Evolutionary conservation across 129 eudicot genomes (phyloP).

Genomic region (Flaveria trinervia): DNA sequence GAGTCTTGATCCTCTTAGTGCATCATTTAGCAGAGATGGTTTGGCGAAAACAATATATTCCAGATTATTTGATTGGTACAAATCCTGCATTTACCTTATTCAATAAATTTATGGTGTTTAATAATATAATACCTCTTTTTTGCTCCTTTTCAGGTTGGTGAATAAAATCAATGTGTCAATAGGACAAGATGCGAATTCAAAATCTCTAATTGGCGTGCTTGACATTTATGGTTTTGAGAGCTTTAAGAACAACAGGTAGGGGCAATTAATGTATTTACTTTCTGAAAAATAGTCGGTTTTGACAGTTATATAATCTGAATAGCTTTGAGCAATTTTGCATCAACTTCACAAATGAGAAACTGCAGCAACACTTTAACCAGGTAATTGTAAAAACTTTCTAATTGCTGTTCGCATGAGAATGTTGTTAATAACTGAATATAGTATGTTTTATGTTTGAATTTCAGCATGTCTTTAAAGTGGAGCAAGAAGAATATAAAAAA

Average conservation of each 20-base stretch:
- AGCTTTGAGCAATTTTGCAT: conserved; percentile 99
- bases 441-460: conserved; percentile 22
- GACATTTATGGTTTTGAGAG: conserved; percentile 99
- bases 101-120: conserved; percentile 11
- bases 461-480: conserved; percentile 99
- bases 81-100: conserved; percentile 7
- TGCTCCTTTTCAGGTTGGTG: conserved; percentile 66
- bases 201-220: conserved; percentile 89
- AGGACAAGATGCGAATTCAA: conserved; percentile 85
- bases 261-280: conserved; percentile 19
- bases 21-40: conserved; percentile 90
- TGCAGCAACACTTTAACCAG: conserved; percentile 99
- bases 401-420: conserved; percentile 14
- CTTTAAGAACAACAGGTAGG: conserved; percentile 88
- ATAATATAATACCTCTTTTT: background rate
- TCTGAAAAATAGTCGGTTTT: conserved; percentile 16
- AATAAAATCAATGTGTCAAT: conserved; percentile 86
- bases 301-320: conserved; percentile 25
- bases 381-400: conserved; percentile 38
- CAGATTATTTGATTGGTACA: conserved; percentile 91
- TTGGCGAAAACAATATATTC: conserved; percentile 92
- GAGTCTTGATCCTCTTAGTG: conserved; percentile 94
- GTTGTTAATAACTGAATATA: conserved; percentile 20
- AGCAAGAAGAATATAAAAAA: conserved; percentile 95
- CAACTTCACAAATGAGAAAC: conserved; percentile 96